Base-by-base conservation (phyloP, 176 grass and related monocot genomes). In the Oryza officinalis region DNA sequence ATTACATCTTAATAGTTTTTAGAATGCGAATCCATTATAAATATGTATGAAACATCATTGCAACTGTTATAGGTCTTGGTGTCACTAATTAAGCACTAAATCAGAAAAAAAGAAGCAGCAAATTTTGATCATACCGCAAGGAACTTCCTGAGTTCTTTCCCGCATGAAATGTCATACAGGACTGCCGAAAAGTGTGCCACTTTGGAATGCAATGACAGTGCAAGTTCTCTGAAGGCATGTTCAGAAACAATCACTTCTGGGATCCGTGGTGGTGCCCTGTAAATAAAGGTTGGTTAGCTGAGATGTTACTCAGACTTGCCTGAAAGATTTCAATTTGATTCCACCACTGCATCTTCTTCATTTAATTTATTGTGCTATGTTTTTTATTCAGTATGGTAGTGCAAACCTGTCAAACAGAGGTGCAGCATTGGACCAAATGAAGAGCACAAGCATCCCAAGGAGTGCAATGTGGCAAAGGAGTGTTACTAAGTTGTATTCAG, bases 61-160 rank as follows among this genome's bases (percentile, higher is more conserved):
- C 40, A 41, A 41, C 9, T 41, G 9, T 41, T 41, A 41, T 41
- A 41, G 40, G 40, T 41, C 40, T 41, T 41, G 40, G 2, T 10
- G 10, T 65, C 22, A 70, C 63, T 50, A 18, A 43, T 10, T 63
- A 31, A 81, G 15, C 54, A 82, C 67, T 6, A 73, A 20, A 40
- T 35, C 4, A 52, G 43, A 57, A 57, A 18, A 23, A 68, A 50
- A 52, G 17, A 65, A 69, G 43, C 0, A 69, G 52, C 1, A 26
- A 27, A 35, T 25, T 43, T 4, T 90, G 25, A 69, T 7, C 5
- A 31, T 96, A 98, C 96, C 89, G 77, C 30, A 50, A 96, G 87
- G 67, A 99, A 99, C 50, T 86, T 85, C 41, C 74, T 91, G 77
- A 99, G 91, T 60, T 99, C 91, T 47, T 94, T 99, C 50, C 93